phyloP scores from a whole-genome alignment of 306 rosid species.

The Cicer yamashitae region DNA sequence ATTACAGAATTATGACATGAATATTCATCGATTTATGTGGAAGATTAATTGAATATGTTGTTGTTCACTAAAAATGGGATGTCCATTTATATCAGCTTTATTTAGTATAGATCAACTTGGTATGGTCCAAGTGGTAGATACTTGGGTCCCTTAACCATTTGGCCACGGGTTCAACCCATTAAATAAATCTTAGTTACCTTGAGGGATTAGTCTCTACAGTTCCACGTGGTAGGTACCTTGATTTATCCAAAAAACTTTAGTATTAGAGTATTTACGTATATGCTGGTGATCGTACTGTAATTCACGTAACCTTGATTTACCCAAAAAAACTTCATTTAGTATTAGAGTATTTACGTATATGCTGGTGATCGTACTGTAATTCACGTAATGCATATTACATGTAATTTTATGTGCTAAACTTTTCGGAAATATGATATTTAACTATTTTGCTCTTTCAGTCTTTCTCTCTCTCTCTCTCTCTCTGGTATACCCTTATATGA shows the following conservation, averaged over 20 bases:
- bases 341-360: background rate
- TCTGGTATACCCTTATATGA: background rate
- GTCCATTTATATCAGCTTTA: background rate
- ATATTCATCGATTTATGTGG: constrained; percentile 21
- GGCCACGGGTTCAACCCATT: no score
- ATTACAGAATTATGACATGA: constrained; percentile 9
- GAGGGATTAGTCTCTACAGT: no score
- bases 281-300: background rate
- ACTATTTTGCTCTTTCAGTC: constrained; percentile 11
- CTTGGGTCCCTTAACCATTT: no score
- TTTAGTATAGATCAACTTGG: background rate
- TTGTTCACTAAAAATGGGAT: constrained; percentile 20
- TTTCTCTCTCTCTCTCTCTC: constrained; percentile 3
- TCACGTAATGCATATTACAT: background rate
- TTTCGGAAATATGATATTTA: constrained; percentile 5
- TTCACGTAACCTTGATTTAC: background rate
- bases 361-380: background rate
- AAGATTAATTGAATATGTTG: background rate
- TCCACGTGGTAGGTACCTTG: no score
- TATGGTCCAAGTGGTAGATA: no score
- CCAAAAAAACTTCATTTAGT: background rate
- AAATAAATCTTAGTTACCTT: no score
- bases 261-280: background rate
- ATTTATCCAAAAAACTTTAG: background rate
- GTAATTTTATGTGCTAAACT: constrained; percentile 34